A percentile compares a stretch with the other conserved stretches of the same genome.
These are phyloP conservation scores for Aureobasidium sp. DNA, from an alignment of 2,329 filamentous ascomycete genomes.

Conservation along the genomic window DNA sequence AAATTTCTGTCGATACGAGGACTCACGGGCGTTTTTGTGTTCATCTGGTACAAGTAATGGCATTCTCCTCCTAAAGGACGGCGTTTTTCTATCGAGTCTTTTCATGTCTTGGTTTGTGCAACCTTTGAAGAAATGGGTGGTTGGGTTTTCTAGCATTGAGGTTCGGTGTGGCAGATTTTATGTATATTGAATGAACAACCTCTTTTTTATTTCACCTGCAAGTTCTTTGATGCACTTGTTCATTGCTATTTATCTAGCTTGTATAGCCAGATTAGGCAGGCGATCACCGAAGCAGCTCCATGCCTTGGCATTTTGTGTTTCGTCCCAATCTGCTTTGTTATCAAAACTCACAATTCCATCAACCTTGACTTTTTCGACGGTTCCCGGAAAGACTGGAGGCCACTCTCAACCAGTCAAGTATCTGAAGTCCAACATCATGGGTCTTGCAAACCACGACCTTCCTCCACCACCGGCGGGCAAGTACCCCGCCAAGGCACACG, in stretches of 20 bases:
- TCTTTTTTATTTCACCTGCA: not conserved
- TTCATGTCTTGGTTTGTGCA: not conserved
- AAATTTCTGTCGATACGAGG: constrained; percentile 9
- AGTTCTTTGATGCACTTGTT: too few relatives aligned
- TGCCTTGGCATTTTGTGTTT: constrained; percentile 4
- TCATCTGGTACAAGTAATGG: not conserved
- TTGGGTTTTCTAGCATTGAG: not conserved
- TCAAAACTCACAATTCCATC: not conserved
- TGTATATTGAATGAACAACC: constrained; percentile 10
- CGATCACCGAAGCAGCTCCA: constrained; percentile 6
- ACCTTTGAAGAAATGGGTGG: not conserved
- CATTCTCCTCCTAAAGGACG: not conserved
- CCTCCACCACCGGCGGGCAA: constrained; percentile 40
- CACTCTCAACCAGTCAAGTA: too few relatives aligned
- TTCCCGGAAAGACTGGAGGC: too few relatives aligned
- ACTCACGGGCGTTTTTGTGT: constrained; percentile 5
- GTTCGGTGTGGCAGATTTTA: not conserved
- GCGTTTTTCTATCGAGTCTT: not conserved
- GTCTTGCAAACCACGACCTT: constrained; percentile 30
- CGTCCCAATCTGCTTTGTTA: not conserved
- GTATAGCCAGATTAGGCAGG: constrained; percentile 9
- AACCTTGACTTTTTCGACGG: not conserved
- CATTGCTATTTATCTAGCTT: not conserved
- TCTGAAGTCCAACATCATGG: constrained; percentile 1
- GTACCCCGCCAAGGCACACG: constrained; percentile 82